These are phyloP conservation scores for Chaetomium sp. DNA, from an alignment of 2,329 filamentous ascomycete species.

Conservation along the genomic window DNA sequence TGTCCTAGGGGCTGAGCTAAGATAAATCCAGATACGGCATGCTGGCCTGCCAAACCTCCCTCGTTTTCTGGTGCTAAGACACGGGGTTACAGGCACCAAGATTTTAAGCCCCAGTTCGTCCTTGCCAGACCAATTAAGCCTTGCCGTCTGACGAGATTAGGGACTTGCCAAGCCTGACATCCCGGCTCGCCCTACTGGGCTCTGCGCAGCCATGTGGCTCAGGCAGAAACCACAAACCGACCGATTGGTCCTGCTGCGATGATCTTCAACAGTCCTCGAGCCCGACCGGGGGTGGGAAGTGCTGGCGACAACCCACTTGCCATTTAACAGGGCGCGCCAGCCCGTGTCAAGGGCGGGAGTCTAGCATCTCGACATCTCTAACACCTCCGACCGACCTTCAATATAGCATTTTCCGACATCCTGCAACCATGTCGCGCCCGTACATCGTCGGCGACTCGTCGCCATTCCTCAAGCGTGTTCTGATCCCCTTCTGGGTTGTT, in stretches of 20 bases:
- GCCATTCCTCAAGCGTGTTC: constrained; percentile 42
- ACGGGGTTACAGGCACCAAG: constrained; percentile 2
- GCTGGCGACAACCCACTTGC: not conserved
- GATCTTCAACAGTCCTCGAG: not conserved
- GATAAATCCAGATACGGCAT: not conserved
- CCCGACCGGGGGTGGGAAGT: not conserved
- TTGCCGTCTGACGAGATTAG: not conserved
- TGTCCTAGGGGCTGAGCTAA: constrained; percentile 1
- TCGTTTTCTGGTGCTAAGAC: not conserved
- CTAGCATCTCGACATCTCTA: not conserved
- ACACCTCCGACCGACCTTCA: not conserved
- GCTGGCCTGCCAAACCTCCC: too few species aligned
- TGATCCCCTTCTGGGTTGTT: constrained; percentile 42
- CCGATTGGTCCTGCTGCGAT: not conserved
- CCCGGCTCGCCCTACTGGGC: not conserved
- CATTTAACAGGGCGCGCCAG: not conserved
- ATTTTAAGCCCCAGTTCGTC: not conserved
- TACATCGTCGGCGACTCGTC: constrained; percentile 40
- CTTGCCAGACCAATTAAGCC: not conserved
- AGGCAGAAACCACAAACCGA: not conserved
- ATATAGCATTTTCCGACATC: not conserved
- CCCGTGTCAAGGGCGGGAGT: not conserved
- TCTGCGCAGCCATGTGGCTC: constrained; percentile 7
- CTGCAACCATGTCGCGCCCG: constrained; percentile 32
- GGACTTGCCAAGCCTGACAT: not conserved